Conservation (phyloP, 768 basidiomycete genomes). For the Boletus rufocinnamomeus region DNA sequence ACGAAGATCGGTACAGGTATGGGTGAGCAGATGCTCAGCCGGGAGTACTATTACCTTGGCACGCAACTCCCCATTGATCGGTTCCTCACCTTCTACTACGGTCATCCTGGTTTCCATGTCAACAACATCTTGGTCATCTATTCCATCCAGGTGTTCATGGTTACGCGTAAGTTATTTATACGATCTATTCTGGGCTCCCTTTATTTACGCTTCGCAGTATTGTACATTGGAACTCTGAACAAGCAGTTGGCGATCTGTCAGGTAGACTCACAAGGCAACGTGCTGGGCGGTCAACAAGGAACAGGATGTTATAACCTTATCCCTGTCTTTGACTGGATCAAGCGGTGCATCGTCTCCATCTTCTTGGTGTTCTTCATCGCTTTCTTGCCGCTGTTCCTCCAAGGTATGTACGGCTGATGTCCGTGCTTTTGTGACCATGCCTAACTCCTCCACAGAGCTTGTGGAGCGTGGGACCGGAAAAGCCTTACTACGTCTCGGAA, state of each 20-base stretch:
- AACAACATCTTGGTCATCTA: constrained; percentile 99
- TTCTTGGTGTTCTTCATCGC: constrained; percentile 99
- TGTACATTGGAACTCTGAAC: constrained; percentile 96
- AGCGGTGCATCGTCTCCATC: constrained; percentile 93
- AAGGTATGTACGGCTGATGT: constrained; percentile 58
- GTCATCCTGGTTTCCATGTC: constrained; percentile 99
- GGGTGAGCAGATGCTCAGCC: constrained; percentile 99
- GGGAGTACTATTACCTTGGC: constrained; percentile 98
- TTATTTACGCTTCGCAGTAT: constrained; percentile 49
- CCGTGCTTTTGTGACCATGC: constrained; percentile 1
- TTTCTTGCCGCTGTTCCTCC: constrained; percentile 93
- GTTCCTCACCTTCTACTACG: constrained; percentile 99
- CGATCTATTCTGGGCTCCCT: not conserved
- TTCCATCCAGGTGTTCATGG: constrained; percentile 97
- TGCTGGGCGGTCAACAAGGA: constrained; percentile 81
- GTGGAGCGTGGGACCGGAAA: constrained; percentile 96
- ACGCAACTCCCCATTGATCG: constrained; percentile 98
- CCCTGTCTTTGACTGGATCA: constrained; percentile 98
- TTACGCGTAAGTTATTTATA: constrained; percentile 65
- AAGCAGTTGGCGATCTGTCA: constrained; percentile 88
- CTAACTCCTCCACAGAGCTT: constrained; percentile 58
- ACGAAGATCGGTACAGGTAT: constrained; percentile 99
- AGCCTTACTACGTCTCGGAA: constrained; percentile 89
- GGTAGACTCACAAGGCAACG: constrained; percentile 78
- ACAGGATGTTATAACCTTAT: constrained; percentile 85